Percentiles rank a stretch among this genome's conserved stretches.
phyloP scores from a whole-genome alignment of 2,329 filamentous ascomycete genomes.

The Alternaria burnsii region DNA sequence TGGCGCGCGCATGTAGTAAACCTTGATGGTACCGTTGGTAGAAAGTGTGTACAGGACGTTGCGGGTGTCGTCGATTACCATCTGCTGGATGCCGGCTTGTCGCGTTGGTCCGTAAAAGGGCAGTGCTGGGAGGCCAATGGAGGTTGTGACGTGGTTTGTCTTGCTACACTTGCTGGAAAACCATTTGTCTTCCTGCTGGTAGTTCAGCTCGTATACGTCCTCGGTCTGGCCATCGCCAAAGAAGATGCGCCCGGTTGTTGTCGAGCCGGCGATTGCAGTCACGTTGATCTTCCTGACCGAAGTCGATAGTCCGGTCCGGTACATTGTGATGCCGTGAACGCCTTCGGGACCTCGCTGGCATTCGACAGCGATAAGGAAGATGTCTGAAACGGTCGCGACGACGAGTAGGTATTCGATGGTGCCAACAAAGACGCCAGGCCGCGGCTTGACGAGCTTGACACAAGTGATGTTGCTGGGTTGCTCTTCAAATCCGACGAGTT shows the following conservation, averaged over 20 bases:
- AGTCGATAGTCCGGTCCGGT: slow-evolving; percentile 86
- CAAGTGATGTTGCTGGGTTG: slow-evolving; percentile 86
- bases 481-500: slow-evolving; percentile 91
- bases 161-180: slow-evolving; percentile 89
- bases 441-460: slow-evolving; percentile 87
- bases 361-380: slow-evolving; percentile 86
- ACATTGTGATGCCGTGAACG: slow-evolving; percentile 77
- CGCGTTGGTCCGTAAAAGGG: slow-evolving; percentile 36
- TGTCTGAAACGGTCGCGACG: slow-evolving; percentile 84
- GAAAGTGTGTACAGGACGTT: slow-evolving; percentile 92
- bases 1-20: slow-evolving; percentile 81
- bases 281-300: slow-evolving; percentile 80
- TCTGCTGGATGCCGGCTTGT: slow-evolving; percentile 74
- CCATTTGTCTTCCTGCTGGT: slow-evolving; percentile 97
- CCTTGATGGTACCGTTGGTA: slow-evolving; percentile 84
- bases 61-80: slow-evolving; percentile 87
- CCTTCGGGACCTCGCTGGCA: slow-evolving; percentile 70
- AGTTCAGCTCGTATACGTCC: slow-evolving; percentile 92
- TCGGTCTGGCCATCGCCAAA: slow-evolving; percentile 83
- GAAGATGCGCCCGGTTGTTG: slow-evolving; percentile 87
- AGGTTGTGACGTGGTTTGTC: slow-evolving; percentile 82
- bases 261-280: slow-evolving; percentile 78
- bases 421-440: slow-evolving; percentile 84
- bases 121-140: slow-evolving; percentile 66
- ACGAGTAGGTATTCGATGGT: slow-evolving; percentile 89